A percentile compares a stretch with the other conserved stretches of the same genome.
Evolutionary conservation across 441 rosid species (phyloP).

Genomic region (Gossypium aridum): DNA sequence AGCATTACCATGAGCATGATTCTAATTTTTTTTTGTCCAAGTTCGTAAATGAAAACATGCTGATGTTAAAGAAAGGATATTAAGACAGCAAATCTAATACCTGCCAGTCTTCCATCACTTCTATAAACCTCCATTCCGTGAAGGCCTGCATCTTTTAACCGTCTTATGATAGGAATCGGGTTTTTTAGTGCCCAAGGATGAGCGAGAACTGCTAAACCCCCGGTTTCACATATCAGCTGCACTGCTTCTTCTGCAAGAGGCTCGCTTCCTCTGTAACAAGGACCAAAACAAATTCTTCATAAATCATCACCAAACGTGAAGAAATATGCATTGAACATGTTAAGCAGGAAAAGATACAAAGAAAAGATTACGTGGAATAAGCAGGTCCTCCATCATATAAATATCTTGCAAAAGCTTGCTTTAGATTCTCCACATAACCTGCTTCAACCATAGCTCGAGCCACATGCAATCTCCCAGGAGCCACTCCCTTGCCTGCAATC

Average conservation of each 20-base stretch:
- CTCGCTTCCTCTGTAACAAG: constrained; percentile 65
- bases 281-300: constrained; percentile 8
- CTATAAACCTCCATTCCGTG: constrained; percentile 86
- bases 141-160: constrained; percentile 77
- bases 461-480: constrained; percentile 89
- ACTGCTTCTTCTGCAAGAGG: constrained; percentile 77
- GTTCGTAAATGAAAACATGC: not conserved
- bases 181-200: constrained; percentile 98
- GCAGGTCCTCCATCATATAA: constrained; percentile 93
- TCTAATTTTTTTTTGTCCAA: not conserved
- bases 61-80: not conserved
- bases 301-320: not conserved
- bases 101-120: constrained; percentile 74
- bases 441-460: constrained; percentile 96
- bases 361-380: constrained; percentile 50
- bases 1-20: not conserved
- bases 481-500: constrained; percentile 88
- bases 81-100: constrained; percentile 23
- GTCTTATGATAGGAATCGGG: constrained; percentile 50
- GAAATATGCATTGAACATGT: constrained; percentile 3
- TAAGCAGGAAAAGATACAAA: not conserved
- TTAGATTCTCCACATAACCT: constrained; percentile 76
- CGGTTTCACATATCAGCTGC: constrained; percentile 59
- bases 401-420: constrained; percentile 80
- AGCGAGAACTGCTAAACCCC: constrained; percentile 90